A percentile compares a stretch with the other conserved stretches of the same genome.
Conservation (phyloP, 208 protist genomes). For the Leishmania gerbilli region DNA sequence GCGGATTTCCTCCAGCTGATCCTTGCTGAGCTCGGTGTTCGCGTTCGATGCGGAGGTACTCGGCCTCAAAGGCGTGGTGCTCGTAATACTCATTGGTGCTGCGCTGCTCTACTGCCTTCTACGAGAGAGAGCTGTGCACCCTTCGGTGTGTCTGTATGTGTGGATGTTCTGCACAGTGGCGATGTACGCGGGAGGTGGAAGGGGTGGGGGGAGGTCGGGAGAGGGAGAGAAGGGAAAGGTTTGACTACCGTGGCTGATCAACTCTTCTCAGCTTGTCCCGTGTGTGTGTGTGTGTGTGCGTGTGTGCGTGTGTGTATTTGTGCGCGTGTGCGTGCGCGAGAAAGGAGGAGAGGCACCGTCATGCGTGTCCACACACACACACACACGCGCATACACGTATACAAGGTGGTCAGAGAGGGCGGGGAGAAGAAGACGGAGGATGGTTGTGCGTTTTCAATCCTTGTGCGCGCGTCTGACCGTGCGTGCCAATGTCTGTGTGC, state of each 20-base stretch:
- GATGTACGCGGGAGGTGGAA: background rate
- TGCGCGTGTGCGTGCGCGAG: background rate
- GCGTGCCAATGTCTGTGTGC: background rate
- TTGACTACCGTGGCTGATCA: background rate
- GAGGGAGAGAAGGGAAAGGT: background rate
- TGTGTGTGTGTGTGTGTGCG: too few relatives aligned
- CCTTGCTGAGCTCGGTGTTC: slow-evolving; percentile 62
- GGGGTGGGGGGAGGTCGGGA: background rate
- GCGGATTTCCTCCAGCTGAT: slow-evolving; percentile 92
- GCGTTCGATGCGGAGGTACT: slow-evolving; percentile 12
- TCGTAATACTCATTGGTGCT: slow-evolving; percentile 1
- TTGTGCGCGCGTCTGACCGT: background rate
- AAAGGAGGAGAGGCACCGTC: background rate
- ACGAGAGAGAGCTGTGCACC: background rate
- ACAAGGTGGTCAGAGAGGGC: background rate
- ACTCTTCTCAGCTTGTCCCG: slow-evolving; percentile 4
- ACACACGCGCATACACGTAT: background rate
- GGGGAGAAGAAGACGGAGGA: background rate
- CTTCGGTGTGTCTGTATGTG: slow-evolving; percentile 11
- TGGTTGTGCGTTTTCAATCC: background rate
- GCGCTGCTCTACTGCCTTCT: background rate
- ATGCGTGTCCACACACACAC: background rate
- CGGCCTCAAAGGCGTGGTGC: background rate
- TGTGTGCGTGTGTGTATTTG: background rate
- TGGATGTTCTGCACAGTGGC: background rate